Evolutionary conservation across 2,329 filamentous ascomycete genomes (phyloP).

Genomic region (Pestalotiopsis sp.): DNA sequence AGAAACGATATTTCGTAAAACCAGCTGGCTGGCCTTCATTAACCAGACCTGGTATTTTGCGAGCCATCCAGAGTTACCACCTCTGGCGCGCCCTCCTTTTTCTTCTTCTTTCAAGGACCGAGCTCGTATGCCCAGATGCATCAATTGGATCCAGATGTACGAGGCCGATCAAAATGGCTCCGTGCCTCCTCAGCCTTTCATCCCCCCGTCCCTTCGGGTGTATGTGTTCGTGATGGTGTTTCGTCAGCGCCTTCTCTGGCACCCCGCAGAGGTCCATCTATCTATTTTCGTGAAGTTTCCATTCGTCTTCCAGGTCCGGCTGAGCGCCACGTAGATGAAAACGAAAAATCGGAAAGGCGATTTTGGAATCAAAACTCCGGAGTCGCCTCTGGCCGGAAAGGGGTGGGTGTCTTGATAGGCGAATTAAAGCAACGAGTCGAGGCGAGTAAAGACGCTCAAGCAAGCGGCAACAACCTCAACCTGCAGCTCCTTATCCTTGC

Average conservation of each 20-base stretch:
- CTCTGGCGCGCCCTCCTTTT: not conserved
- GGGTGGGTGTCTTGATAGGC: not conserved
- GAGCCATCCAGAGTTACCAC: not conserved
- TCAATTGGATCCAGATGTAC: not conserved
- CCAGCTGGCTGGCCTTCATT: not conserved
- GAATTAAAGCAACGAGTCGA: conserved; percentile 87
- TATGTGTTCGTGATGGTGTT: not conserved
- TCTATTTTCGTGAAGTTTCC: not conserved
- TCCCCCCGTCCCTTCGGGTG: not conserved
- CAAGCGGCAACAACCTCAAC: conserved; percentile 97
- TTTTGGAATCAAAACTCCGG: not conserved
- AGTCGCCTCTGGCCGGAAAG: not conserved
- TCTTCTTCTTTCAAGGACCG: not conserved
- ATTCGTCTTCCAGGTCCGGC: not conserved
- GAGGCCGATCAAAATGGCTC: not conserved
- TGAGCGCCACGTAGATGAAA: not conserved
- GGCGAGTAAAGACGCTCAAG: conserved; percentile 93
- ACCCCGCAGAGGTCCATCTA: not conserved
- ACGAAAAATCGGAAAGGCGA: not conserved
- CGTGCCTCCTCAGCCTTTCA: not conserved
- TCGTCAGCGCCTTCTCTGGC: not conserved
- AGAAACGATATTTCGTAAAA: conserved; percentile 24
- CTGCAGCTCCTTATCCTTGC: conserved; percentile 93
- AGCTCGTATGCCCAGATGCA: not conserved
- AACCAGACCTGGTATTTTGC: conserved; percentile 8